Percentiles rank a stretch among this genome's conserved stretches.
Conservation (phyloP, 2,329 filamentous ascomycete genomes). For the Hypoxylon sp. region DNA sequence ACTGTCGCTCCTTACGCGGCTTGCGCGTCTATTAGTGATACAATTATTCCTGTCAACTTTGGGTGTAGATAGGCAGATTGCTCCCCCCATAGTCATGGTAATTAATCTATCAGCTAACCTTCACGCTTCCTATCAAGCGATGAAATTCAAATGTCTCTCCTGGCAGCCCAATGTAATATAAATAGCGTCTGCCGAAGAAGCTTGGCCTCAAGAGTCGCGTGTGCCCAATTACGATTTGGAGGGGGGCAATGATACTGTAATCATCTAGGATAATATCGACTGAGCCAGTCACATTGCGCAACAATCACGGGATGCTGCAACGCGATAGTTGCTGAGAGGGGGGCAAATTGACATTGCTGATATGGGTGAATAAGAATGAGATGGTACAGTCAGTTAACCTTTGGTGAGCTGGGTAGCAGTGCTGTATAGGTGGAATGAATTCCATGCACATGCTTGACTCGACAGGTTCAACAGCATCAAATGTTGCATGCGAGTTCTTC, state of each 20-base stretch:
- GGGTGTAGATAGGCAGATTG: slow-evolving; percentile 36
- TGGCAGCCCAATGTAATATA: slow-evolving; percentile 32
- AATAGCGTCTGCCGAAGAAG: slow-evolving; percentile 43
- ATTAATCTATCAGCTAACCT: slow-evolving; percentile 34
- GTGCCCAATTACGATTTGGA: slow-evolving; percentile 33
- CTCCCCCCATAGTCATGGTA: slow-evolving; percentile 8
- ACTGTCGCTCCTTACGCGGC: slow-evolving; percentile 33
- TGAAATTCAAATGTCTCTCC: slow-evolving; percentile 15
- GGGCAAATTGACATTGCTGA: slow-evolving; percentile 31
- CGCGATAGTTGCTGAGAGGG: slow-evolving; percentile 29
- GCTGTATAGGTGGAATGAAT: slow-evolving; percentile 14
- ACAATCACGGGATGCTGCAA: slow-evolving; percentile 39
- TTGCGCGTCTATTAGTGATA: slow-evolving; percentile 39
- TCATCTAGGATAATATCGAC: slow-evolving; percentile 44
- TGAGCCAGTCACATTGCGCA: slow-evolving; percentile 42
- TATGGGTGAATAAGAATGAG: slow-evolving; percentile 31
- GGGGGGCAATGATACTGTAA: slow-evolving; percentile 40
- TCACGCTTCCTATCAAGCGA: slow-evolving; percentile 29
- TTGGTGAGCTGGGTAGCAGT: not conserved
- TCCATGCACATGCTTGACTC: slow-evolving; percentile 19
- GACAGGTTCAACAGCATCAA: slow-evolving; percentile 29
- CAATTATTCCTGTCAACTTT: slow-evolving; percentile 15
- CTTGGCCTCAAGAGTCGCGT: slow-evolving; percentile 41
- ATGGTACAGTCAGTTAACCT: slow-evolving; percentile 6
- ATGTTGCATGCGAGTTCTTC: slow-evolving; percentile 14